Evolutionary conservation across 2,329 filamentous ascomycete species (phyloP), one percentile per base, ranked within the genome.

Genomic region (Colletotrichum sp.): DNA sequence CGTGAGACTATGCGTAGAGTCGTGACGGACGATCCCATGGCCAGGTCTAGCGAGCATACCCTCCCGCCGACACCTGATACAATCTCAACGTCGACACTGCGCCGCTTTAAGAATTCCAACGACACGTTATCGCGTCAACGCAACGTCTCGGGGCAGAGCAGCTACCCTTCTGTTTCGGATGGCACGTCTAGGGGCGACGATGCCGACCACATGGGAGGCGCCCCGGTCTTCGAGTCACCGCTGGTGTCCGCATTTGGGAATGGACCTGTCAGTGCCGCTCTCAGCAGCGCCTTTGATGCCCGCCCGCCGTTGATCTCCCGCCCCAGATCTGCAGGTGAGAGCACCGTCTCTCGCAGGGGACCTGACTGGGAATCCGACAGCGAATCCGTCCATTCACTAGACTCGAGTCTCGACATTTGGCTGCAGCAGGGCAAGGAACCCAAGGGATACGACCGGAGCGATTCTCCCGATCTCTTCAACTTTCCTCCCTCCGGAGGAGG

Each of bases 1-100:
- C 83, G 87, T 55, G 86, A 89, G 16, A 84, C 86, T 1, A 78
- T 90, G 15, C 85, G 89, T 12, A 86, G 83, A 56, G 89, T 91
- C 8, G 79, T 87, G 34, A 91, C 89, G 0, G 87, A 89, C 34
- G 85, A 84, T n/a, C 79, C 84, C 72, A 75, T 84, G 79, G 76
- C 83, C 82, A 76, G 87, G 85, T 82, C 84, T 79, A 75, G 86
- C 3, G 84, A 87, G 7, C 86, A 88, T 21, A 82, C 82, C 21
- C 82, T 92, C 3, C 91, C 91, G 12, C 91, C 91, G 0, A 92
- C 91, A 0, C 91, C 91, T 0, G 90, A 92, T 77, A 92, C 91
- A 0, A 89, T 91, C 24, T 91, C 90, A 2, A 91, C 89, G 3
- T 88, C 89, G 3, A 90, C 89, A 0, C 83, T 92, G 38, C 85